phyloP scores from a whole-genome alignment of 441 rosid genomes.

The Capsella rubella region DNA sequence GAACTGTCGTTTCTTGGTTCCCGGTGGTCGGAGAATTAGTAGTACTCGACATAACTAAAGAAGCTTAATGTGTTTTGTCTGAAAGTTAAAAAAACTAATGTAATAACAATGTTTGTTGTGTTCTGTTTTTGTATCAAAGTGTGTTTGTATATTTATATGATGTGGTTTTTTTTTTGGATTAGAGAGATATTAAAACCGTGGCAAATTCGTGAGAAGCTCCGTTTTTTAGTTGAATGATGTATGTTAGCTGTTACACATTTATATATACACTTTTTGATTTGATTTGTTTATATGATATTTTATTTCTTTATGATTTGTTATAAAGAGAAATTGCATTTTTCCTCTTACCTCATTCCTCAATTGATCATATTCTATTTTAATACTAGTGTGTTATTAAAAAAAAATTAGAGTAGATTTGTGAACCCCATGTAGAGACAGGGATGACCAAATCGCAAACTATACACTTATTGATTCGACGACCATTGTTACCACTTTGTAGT shows the following conservation, averaged over 20 bases:
- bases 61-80: conserved; percentile 18
- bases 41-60: conserved; percentile 44
- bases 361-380: background rate
- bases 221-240: conserved; percentile 24
- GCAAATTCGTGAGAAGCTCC: conserved; percentile 48
- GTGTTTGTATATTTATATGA: conserved; percentile 7
- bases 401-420: conserved; percentile 17
- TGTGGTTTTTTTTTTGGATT: conserved; percentile 9
- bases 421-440: conserved; percentile 38
- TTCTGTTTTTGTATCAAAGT: conserved; percentile 18
- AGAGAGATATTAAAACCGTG: conserved; percentile 46
- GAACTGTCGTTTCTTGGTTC: conserved; percentile 21
- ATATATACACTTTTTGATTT: background rate
- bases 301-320: background rate
- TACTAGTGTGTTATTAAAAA: too few relatives aligned
- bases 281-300: too few relatives aligned
- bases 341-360: conserved; percentile 14
- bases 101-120: background rate
- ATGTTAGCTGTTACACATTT: conserved; percentile 32
- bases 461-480: conserved; percentile 29
- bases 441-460: conserved; percentile 33
- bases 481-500: conserved; percentile 6
- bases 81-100: background rate
- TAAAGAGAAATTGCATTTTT: conserved; percentile 3
- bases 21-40: conserved; percentile 19